phyloP scores from a whole-genome alignment of 495 filamentous ascomycete genomes.

The Trichoderma reesei region DNA sequence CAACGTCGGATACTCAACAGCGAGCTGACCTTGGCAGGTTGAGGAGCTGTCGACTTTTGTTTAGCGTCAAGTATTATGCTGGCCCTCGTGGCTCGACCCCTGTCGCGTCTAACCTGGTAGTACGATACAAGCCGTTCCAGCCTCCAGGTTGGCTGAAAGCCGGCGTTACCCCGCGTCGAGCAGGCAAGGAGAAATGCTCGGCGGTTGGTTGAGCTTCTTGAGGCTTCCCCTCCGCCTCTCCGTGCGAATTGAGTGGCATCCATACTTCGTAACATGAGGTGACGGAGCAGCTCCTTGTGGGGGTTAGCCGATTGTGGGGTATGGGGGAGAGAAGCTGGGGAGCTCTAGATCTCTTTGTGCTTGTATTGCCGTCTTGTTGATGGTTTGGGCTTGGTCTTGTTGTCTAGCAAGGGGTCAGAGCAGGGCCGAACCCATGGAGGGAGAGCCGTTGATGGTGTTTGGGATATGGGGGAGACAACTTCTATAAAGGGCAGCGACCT shows the following conservation, averaged over 20 bases:
- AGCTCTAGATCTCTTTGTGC: neutral
- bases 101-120: neutral
- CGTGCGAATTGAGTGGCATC: no score
- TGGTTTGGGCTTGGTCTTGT: neutral
- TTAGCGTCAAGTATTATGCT: neutral
- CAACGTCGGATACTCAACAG: no score
- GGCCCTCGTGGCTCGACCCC: neutral
- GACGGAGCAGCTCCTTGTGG: neutral
- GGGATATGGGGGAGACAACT: neutral
- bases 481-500: constrained; percentile 3
- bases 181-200: neutral
- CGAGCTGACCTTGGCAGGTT: no score
- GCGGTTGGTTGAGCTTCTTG: neutral
- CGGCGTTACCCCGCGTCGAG: constrained; percentile 1
- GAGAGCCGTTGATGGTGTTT: neutral
- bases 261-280: no score
- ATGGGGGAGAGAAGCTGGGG: neutral
- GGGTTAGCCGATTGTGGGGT: constrained; percentile 9
- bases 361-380: neutral
- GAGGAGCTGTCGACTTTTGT: neutral
- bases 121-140: neutral
- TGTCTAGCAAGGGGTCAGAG: neutral
- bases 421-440: neutral
- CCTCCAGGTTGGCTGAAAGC: neutral
- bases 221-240: neutral